Conservation (phyloP, 768 basidiomycete species). For the Amanita rubescens region DNA sequence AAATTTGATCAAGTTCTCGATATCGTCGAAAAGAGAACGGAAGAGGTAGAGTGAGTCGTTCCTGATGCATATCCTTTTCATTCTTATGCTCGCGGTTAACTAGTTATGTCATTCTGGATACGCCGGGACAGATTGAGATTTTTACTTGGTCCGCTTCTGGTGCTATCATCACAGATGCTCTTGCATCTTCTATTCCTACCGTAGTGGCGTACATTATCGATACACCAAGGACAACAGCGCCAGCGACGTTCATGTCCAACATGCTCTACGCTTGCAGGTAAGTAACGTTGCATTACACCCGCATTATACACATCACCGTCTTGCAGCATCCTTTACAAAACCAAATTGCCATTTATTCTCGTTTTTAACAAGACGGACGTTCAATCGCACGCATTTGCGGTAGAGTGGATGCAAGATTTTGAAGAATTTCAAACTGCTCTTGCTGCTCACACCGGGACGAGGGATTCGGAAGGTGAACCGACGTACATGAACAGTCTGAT, state of each 20-base stretch:
- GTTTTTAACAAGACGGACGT: slow-evolving; percentile 99
- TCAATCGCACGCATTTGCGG: slow-evolving; percentile 79
- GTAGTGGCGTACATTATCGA: slow-evolving; percentile 97
- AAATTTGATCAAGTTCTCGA: slow-evolving; percentile 96
- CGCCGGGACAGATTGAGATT: slow-evolving; percentile 98
- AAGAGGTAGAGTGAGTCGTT: slow-evolving; percentile 70
- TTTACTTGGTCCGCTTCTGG: slow-evolving; percentile 99
- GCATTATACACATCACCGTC: neutral
- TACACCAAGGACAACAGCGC: slow-evolving; percentile 88
- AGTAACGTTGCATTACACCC: slow-evolving; percentile 12
- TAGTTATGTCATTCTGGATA: slow-evolving; percentile 93
- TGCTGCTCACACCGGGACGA: slow-evolving; percentile 56
- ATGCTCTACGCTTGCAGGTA: slow-evolving; percentile 99
- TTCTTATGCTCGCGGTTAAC: slow-evolving; percentile 7
- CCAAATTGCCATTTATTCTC: slow-evolving; percentile 91
- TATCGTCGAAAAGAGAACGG: slow-evolving; percentile 85
- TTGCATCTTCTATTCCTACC: slow-evolving; percentile 88
- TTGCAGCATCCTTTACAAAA: slow-evolving; percentile 91
- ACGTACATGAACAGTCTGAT: slow-evolving; percentile 98
- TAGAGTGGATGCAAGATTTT: slow-evolving; percentile 99
- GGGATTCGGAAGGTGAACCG: slow-evolving; percentile 81
- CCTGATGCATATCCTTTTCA: neutral
- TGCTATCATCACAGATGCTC: slow-evolving; percentile 95
- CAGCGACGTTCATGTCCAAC: slow-evolving; percentile 99
- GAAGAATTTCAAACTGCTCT: slow-evolving; percentile 91